Evolutionary conservation across 2,329 filamentous ascomycete genomes (phyloP).

Genomic region (Tothia fuscella): DNA sequence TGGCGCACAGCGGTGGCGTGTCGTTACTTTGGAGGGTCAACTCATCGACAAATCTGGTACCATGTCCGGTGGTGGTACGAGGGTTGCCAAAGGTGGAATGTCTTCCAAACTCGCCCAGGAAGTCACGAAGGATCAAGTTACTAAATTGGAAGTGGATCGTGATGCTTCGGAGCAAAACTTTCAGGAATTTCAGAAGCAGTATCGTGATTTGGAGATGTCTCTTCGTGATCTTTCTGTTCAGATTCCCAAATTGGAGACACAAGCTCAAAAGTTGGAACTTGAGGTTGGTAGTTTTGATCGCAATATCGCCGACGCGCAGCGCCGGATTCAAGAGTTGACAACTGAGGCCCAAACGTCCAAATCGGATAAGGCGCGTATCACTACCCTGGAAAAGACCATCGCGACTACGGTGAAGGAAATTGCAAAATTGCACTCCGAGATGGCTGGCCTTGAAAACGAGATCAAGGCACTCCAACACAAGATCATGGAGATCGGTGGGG

Average conservation of each 20-base stretch:
- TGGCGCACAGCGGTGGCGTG: slow-evolving; percentile 83
- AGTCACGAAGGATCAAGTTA: slow-evolving; percentile 75
- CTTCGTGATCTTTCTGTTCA: slow-evolving; percentile 52
- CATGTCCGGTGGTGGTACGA: slow-evolving; percentile 92
- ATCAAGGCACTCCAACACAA: slow-evolving; percentile 89
- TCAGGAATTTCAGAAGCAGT: slow-evolving; percentile 71
- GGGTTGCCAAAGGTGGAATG: slow-evolving; percentile 87
- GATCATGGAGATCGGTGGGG: slow-evolving; percentile 96
- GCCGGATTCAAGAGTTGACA: slow-evolving; percentile 72
- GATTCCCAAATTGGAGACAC: slow-evolving; percentile 76
- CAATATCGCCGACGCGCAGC: slow-evolving; percentile 73
- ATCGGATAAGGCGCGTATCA: slow-evolving; percentile 63
- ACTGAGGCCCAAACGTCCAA: slow-evolving; percentile 72
- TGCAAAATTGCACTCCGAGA: slow-evolving; percentile 68
- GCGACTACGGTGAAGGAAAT: slow-evolving; percentile 64
- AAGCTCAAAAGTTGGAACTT: slow-evolving; percentile 78
- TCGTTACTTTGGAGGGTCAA: slow-evolving; percentile 89
- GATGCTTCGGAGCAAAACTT: slow-evolving; percentile 76
- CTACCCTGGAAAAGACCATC: slow-evolving; percentile 66
- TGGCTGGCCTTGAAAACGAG: slow-evolving; percentile 79
- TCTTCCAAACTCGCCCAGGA: slow-evolving; percentile 89
- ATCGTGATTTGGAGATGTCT: slow-evolving; percentile 62
- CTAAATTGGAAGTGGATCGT: slow-evolving; percentile 75
- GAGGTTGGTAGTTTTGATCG: slow-evolving; percentile 79
- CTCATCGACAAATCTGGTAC: slow-evolving; percentile 97